Percentiles rank a stretch among this genome's conserved stretches.
phyloP scores from a whole-genome alignment of 2,329 filamentous ascomycete genomes.

The Penicillium sp. region DNA sequence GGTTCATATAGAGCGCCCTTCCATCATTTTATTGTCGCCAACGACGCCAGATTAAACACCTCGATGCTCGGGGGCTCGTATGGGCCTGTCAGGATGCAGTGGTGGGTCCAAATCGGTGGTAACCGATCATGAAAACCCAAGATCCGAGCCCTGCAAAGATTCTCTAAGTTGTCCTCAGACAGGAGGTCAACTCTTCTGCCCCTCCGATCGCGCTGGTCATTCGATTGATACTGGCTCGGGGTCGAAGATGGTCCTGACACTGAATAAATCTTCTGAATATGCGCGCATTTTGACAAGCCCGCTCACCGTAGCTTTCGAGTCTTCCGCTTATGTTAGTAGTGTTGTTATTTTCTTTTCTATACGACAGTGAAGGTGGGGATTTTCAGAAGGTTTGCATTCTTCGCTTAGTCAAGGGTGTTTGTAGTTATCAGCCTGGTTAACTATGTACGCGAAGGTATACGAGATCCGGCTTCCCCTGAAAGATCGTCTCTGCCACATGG shows the following conservation, averaged over 20 bases:
- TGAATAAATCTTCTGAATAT: not conserved
- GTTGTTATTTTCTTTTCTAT: not conserved
- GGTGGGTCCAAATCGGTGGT: conserved; percentile 5
- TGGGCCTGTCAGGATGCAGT: not conserved
- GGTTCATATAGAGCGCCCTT: not conserved
- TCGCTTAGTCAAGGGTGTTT: conserved; percentile 7
- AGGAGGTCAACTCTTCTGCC: conserved; percentile 1
- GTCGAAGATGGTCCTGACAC: not conserved
- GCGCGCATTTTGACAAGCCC: not conserved
- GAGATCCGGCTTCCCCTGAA: conserved; percentile 10
- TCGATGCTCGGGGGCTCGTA: not conserved
- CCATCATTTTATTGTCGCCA: not conserved
- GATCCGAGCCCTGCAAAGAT: conserved; percentile 1
- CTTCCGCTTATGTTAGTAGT: not conserved
- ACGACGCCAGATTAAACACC: not conserved
- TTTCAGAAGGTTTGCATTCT: not conserved
- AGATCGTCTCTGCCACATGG: conserved; percentile 18
- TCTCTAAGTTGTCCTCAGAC: conserved; percentile 4
- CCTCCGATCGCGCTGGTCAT: not conserved
- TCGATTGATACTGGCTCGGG: not conserved
- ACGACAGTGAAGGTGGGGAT: not conserved
- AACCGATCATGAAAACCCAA: conserved; percentile 5
- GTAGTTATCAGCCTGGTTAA: not conserved
- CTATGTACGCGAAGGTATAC: conserved; percentile 3
- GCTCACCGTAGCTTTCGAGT: not conserved